Evolutionary conservation across 352 stramenopile species (phyloP).

Genomic region (Pythium plurisporium): DNA sequence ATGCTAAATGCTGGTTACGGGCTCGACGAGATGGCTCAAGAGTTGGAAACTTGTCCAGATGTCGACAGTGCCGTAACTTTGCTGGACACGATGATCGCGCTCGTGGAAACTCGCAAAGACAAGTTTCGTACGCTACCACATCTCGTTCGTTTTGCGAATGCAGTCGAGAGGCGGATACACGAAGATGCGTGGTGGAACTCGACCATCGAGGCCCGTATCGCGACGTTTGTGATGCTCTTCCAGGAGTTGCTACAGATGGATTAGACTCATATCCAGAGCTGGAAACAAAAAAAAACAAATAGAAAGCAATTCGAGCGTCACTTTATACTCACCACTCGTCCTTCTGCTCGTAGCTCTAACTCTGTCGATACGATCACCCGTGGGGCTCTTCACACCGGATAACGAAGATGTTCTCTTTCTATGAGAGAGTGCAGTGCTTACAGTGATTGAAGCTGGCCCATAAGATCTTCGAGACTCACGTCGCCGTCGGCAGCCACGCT

Average conservation of each 20-base stretch:
- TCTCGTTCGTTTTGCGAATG: constrained; percentile 31
- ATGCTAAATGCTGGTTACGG: constrained; percentile 27
- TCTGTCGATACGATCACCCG: no score
- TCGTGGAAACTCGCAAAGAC: constrained; percentile 26
- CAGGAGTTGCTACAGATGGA: constrained; percentile 28
- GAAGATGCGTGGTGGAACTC: constrained; percentile 28
- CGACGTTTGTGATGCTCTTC: constrained; percentile 42
- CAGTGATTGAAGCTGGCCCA: constrained; percentile 73
- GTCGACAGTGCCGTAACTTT: constrained; percentile 23
- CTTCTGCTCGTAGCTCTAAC: no score
- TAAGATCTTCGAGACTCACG: constrained; percentile 73
- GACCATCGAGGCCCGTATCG: constrained; percentile 26
- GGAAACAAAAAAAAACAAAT: no score
- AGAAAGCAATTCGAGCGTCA: no score
- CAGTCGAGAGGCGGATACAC: constrained; percentile 36
- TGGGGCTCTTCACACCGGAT: no score
- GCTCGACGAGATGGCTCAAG: constrained; percentile 41
- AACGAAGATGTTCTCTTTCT: no score
- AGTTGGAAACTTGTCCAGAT: constrained; percentile 39
- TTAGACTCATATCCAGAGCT: not conserved
- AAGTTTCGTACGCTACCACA: constrained; percentile 28
- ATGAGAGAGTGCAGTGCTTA: constrained; percentile 18
- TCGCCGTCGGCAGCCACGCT: constrained; percentile 20
- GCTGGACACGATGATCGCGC: constrained; percentile 34
- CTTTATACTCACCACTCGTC: no score